Percentiles rank a stretch among this genome's conserved stretches.
These are phyloP conservation scores for barley (Hordeum vulgare) DNA, from an alignment of 176 grass and related monocot genomes.

Conservation along the genomic window DNA sequence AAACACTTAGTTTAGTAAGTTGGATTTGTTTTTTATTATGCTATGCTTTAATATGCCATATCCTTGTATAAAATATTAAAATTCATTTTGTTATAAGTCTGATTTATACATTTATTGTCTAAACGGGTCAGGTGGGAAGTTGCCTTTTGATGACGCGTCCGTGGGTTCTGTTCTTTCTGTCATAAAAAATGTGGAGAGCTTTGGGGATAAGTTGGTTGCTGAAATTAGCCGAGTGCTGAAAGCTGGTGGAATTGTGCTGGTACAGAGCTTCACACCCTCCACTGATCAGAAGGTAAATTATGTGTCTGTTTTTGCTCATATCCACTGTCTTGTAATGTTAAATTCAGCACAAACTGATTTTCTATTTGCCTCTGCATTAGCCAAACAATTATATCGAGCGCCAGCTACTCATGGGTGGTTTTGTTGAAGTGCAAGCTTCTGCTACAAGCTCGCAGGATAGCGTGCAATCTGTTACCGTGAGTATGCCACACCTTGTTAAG, in stretches of 20 bases:
- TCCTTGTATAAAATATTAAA: neutral
- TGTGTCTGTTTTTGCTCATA: neutral
- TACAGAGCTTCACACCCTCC: slow-evolving; percentile 37
- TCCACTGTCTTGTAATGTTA: neutral
- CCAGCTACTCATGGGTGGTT: slow-evolving; percentile 71
- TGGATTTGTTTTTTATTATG: neutral
- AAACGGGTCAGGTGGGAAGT: slow-evolving; percentile 41
- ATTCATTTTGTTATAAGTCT: neutral
- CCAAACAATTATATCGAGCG: slow-evolving; percentile 49
- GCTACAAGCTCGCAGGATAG: slow-evolving; percentile 26
- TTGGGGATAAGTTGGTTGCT: slow-evolving; percentile 44
- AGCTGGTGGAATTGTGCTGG: slow-evolving; percentile 52
- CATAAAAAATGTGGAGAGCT: slow-evolving; percentile 39
- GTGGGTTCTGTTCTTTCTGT: slow-evolving; percentile 55
- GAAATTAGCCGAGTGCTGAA: slow-evolving; percentile 71
- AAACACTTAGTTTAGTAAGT: no score
- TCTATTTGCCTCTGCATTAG: slow-evolving; percentile 25
- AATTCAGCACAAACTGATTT: neutral
- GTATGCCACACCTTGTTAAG: neutral
- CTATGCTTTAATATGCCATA: neutral
- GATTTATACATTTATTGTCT: neutral
- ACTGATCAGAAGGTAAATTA: slow-evolving; percentile 46
- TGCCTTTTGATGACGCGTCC: slow-evolving; percentile 51
- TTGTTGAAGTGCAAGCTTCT: slow-evolving; percentile 61
- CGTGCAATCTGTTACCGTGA: slow-evolving; percentile 48